phyloP scores from a whole-genome alignment of 768 basidiomycete species.

The Russula earlei region DNA sequence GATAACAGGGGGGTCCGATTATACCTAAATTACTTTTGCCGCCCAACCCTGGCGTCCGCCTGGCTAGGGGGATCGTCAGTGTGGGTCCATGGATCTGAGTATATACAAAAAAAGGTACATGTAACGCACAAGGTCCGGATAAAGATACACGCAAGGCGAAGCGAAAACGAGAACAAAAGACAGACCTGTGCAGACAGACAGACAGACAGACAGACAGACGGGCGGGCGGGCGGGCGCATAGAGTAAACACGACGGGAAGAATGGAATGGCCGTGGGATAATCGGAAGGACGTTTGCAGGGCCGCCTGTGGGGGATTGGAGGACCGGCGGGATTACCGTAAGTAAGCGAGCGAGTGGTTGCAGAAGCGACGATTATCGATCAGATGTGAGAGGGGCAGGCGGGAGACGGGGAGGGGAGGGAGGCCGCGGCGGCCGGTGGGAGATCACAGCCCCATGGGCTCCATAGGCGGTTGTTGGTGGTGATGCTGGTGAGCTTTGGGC shows the following conservation, averaged over 20 bases:
- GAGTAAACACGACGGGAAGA: too few relatives aligned
- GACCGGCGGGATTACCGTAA: too few relatives aligned
- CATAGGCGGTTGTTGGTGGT: background rate
- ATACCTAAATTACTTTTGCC: conserved; percentile 4
- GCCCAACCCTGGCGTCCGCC: background rate
- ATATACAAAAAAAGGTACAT: background rate
- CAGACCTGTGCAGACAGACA: background rate
- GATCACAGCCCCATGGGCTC: conserved; percentile 4
- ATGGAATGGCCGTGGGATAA: too few relatives aligned
- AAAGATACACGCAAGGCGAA: background rate
- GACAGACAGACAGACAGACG: background rate
- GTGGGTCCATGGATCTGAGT: conserved; percentile 1
- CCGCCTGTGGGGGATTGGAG: too few relatives aligned
- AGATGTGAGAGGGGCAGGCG: background rate
- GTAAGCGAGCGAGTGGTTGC: background rate
- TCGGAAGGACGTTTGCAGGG: too few relatives aligned
- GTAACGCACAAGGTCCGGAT: conserved; percentile 1
- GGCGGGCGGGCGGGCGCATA: too few relatives aligned
- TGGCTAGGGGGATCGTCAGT: background rate
- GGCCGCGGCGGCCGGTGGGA: background rate
- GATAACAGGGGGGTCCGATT: background rate
- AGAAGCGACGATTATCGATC: background rate
- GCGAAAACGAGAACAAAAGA: background rate
- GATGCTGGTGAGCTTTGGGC: background rate
- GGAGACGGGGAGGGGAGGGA: background rate